These are phyloP conservation scores for Baudoinia panamericana DNA, from an alignment of 495 filamentous ascomycete species.

Conservation along the genomic window DNA sequence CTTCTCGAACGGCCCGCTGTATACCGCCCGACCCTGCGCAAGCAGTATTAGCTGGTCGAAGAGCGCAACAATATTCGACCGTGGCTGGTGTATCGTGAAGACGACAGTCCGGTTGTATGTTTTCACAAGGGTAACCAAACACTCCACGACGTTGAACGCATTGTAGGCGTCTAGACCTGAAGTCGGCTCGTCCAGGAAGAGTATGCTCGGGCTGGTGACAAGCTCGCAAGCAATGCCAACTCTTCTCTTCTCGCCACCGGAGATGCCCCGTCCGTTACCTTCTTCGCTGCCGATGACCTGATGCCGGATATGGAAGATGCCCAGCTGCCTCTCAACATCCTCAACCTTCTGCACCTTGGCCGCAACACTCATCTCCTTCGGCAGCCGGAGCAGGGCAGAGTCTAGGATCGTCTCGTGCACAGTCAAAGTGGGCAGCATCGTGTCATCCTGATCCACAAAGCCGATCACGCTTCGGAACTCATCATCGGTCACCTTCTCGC, in stretches of 20 bases:
- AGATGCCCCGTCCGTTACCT: constrained; percentile 85
- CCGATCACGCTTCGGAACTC: constrained; percentile 87
- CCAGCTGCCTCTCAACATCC: constrained; percentile 90
- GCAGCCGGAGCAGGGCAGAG: constrained; percentile 79
- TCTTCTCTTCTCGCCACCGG: constrained; percentile 88
- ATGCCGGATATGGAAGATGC: constrained; percentile 82
- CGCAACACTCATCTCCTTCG: constrained; percentile 71
- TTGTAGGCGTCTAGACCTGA: constrained; percentile 93
- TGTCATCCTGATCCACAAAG: constrained; percentile 97
- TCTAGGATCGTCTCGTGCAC: constrained; percentile 97
- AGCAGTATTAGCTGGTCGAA: constrained; percentile 89
- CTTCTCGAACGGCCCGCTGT: constrained; percentile 76
- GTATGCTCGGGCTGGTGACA: constrained; percentile 92
- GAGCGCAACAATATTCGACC: constrained; percentile 98
- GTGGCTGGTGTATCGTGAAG: constrained; percentile 97
- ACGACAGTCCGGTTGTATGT: constrained; percentile 92
- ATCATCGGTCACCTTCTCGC: constrained; percentile 70
- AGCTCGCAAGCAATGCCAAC: constrained; percentile 96
- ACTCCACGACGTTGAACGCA: constrained; percentile 94
- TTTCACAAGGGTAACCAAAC: constrained; percentile 85
- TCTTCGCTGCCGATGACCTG: constrained; percentile 97
- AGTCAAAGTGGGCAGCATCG: constrained; percentile 91
- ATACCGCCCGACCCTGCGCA: constrained; percentile 79
- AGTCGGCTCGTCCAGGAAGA: constrained; percentile 94
- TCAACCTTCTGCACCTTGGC: constrained; percentile 80